phyloP scores from a whole-genome alignment of 1,284 basidiomycete genomes.

The Boletellus deceptivus region DNA sequence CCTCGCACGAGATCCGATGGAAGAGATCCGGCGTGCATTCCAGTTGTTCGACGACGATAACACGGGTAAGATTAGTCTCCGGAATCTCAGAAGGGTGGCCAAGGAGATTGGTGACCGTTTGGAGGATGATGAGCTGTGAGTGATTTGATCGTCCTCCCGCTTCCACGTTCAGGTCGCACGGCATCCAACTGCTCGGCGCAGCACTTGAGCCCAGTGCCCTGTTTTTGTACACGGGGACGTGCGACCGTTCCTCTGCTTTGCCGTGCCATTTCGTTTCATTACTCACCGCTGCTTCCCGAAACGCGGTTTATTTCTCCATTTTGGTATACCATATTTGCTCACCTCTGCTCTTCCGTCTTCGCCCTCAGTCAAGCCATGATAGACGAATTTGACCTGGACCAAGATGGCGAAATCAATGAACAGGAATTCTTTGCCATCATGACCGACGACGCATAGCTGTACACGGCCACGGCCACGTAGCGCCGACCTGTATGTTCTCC shows the following conservation, averaged over 20 bases:
- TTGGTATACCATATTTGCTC: constrained; percentile 31
- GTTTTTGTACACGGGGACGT: constrained; percentile 23
- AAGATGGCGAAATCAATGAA: constrained; percentile 96
- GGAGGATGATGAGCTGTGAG: constrained; percentile 96
- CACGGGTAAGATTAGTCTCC: constrained; percentile 90
- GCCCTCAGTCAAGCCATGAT: constrained; percentile 94
- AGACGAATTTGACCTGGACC: constrained; percentile 98
- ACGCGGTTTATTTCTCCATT: constrained; percentile 7
- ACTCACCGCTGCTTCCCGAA: constrained; percentile 24
- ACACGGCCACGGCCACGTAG: not conserved
- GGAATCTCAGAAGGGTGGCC: constrained; percentile 90
- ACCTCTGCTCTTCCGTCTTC: constrained; percentile 31
- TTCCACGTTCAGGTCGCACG: constrained; percentile 16
- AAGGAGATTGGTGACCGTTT: constrained; percentile 96
- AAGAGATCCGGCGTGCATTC: constrained; percentile 95
- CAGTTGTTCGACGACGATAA: constrained; percentile 96
- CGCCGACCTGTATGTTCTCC: not conserved
- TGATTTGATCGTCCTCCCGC: constrained; percentile 19
- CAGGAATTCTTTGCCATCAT: constrained; percentile 95
- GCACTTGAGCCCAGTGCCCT: constrained; percentile 27
- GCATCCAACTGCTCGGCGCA: constrained; percentile 18
- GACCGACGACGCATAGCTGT: constrained; percentile 78
- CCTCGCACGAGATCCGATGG: constrained; percentile 91
- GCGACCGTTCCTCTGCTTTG: constrained; percentile 11
- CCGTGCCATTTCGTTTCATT: constrained; percentile 9